phyloP scores from a whole-genome alignment of 1,284 basidiomycete species.

The Cutaneotrichosporon sp. region DNA sequence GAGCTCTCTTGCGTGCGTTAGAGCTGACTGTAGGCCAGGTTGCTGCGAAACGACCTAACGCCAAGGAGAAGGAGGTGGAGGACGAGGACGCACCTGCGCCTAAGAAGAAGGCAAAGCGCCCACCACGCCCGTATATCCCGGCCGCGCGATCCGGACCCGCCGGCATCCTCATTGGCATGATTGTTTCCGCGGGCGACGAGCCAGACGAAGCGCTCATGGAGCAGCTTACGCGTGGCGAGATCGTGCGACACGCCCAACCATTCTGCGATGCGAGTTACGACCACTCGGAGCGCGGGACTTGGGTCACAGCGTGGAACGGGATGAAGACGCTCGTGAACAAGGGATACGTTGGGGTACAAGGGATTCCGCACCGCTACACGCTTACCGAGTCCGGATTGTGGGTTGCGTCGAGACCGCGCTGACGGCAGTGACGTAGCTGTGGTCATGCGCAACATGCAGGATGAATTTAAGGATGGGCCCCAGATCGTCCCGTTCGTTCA shows the following conservation, averaged over 20 bases:
- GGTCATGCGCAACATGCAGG: conserved; percentile 35
- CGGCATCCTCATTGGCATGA: conserved; percentile 48
- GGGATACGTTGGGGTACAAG: conserved; percentile 46
- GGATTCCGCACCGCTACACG: conserved; percentile 47
- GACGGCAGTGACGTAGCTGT: conserved; percentile 40
- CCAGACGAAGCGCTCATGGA: conserved; percentile 29
- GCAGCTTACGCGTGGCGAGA: conserved; percentile 45
- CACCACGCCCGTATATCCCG: conserved; percentile 39
- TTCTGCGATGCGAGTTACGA: conserved; percentile 46
- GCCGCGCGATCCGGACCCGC: conserved; percentile 43
- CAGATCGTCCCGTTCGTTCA: conserved; percentile 21
- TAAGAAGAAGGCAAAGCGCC: neutral
- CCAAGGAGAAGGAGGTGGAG: neutral
- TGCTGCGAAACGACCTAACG: neutral
- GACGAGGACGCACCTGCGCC: neutral
- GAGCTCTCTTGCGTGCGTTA: neutral
- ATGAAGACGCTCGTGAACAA: conserved; percentile 49
- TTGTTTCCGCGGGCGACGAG: conserved; percentile 39
- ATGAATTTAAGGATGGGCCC: conserved; percentile 35
- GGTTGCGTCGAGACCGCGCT: conserved; percentile 20
- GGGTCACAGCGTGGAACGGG: conserved; percentile 48
- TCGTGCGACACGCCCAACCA: conserved; percentile 41
- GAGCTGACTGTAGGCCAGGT: neutral
- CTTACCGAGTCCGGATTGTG: conserved; percentile 51
- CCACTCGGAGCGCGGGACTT: conserved; percentile 43